Evolutionary conservation across 2,329 filamentous ascomycete genomes (phyloP).

Genomic region (Cytospora piceae): DNA sequence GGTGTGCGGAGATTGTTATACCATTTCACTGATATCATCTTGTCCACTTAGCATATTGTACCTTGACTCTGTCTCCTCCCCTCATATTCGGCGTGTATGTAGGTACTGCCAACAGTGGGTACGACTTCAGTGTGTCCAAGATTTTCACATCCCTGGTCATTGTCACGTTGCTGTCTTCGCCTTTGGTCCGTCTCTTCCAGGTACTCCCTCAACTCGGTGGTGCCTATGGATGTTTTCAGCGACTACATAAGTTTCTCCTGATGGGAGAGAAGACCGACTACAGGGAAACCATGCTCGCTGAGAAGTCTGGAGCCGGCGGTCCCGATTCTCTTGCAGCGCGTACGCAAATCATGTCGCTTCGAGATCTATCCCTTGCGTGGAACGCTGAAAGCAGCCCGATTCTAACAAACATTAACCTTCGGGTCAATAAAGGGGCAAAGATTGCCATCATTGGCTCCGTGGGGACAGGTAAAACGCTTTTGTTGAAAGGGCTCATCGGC

Average conservation of each 20-base stretch:
- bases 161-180: constrained; percentile 31
- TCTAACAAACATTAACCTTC: constrained; percentile 32
- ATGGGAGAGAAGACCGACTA: constrained; percentile 27
- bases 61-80: constrained; percentile 30
- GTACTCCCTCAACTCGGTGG: constrained; percentile 29
- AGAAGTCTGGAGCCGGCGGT: constrained; percentile 6
- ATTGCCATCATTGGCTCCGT: constrained; percentile 36
- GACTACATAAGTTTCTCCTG: constrained; percentile 32
- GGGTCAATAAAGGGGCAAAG: constrained; percentile 28
- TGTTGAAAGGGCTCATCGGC: constrained; percentile 35
- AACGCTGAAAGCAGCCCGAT: constrained; percentile 27
- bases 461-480: constrained; percentile 36
- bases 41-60: constrained; percentile 26
- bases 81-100: constrained; percentile 32
- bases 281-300: constrained; percentile 13
- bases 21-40: constrained; percentile 1
- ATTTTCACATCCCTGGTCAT: constrained; percentile 33
- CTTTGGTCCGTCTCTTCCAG: constrained; percentile 30
- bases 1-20: background rate
- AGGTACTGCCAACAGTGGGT: constrained; percentile 25
- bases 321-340: background rate
- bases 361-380: constrained; percentile 6
- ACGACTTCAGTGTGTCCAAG: constrained; percentile 26
- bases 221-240: constrained; percentile 30
- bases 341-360: background rate